A percentile compares a stretch with the other conserved stretches of the same genome.
Conservation (phyloP, 108 stramenopile genomes). For the Nitzschia putrida region DNA sequence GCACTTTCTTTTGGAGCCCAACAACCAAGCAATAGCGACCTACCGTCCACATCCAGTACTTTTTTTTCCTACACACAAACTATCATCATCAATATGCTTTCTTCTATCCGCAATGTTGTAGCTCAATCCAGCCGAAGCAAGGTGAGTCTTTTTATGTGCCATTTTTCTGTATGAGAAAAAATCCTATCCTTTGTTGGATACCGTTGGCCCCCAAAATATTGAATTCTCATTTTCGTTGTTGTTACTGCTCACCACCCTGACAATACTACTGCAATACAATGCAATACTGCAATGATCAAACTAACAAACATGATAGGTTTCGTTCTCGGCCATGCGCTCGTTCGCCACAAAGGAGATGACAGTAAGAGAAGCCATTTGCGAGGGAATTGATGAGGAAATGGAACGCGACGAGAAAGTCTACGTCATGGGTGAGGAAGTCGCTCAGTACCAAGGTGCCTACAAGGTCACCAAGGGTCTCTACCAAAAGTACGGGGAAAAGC, state of each 20-base stretch:
- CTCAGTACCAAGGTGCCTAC: constrained; percentile 99
- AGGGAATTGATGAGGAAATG: constrained; percentile 98
- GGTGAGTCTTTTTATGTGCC: not conserved
- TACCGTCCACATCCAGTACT: too few species aligned
- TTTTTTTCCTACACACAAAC: too few species aligned
- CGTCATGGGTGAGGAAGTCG: constrained; percentile 98
- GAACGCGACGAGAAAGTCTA: constrained; percentile 89
- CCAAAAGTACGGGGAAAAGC: constrained; percentile 95
- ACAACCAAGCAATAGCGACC: too few species aligned
- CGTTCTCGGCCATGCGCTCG: constrained; percentile 29
- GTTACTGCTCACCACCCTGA: too few species aligned
- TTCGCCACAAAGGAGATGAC: constrained; percentile 86
- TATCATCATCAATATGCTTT: not conserved
- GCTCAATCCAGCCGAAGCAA: not conserved
- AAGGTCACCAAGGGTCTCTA: constrained; percentile 98
- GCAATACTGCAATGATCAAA: too few species aligned
- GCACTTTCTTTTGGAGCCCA: too few species aligned
- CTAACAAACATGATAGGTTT: too few species aligned
- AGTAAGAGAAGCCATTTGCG: constrained; percentile 97
- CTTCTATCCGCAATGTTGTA: not conserved
- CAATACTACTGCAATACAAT: too few species aligned
- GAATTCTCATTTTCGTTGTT: too few species aligned
- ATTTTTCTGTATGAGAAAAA: too few species aligned
- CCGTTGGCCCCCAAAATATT: too few species aligned
- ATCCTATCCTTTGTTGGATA: too few species aligned